These are phyloP conservation scores for Diversispora eburnea DNA, from an alignment of 192 early-diverging fungal species.

Conservation along the genomic window DNA sequence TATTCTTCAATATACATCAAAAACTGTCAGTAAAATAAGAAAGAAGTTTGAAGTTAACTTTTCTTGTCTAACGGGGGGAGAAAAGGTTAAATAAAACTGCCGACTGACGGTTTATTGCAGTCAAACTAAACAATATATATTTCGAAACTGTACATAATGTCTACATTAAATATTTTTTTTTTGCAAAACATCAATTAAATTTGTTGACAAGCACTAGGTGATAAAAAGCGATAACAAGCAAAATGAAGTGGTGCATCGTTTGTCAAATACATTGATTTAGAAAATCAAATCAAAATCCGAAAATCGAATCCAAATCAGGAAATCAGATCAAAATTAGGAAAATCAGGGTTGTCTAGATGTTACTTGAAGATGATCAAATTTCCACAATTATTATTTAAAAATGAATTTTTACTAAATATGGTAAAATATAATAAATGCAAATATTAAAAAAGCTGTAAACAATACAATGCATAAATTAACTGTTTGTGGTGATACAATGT, in stretches of 20 bases:
- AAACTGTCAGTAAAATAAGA: neutral
- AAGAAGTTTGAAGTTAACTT: neutral
- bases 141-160: no score
- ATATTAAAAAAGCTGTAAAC: neutral
- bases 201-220: no score
- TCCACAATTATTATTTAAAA: neutral
- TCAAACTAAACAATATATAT: neutral
- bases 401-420: neutral
- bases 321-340: no score
- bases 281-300: no score
- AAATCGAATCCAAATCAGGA: no score
- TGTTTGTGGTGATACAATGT: neutral
- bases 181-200: no score
- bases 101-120: neutral
- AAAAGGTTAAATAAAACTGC: neutral
- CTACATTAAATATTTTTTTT: no score
- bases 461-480: neutral
- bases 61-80: neutral
- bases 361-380: no score
- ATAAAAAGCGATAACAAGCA: no score
- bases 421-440: neutral
- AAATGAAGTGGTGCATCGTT: no score
- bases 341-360: no score
- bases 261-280: no score
- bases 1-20: neutral